Percentiles rank a stretch among this genome's conserved stretches.
phyloP scores from a whole-genome alignment of 2,329 filamentous ascomycete species.

The Fusarium pseudoanthophilum region DNA sequence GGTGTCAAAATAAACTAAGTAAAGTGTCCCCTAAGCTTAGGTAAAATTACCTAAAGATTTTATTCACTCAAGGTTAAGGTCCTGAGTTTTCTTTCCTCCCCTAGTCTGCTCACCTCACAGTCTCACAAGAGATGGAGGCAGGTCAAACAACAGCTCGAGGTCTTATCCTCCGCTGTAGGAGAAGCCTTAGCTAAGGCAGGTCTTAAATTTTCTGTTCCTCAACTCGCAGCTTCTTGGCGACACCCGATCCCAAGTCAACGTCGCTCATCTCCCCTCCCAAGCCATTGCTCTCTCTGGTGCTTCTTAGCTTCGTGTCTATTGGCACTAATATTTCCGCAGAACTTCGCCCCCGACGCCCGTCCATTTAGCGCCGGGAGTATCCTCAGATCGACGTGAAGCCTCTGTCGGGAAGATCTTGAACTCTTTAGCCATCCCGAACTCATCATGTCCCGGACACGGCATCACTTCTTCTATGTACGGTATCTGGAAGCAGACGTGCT shows the following conservation, averaged over 20 bases:
- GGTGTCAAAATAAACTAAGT: too few relatives aligned
- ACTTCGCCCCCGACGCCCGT: constrained; percentile 12
- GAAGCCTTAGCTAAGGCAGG: background rate
- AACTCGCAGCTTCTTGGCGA: background rate
- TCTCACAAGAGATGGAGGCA: background rate
- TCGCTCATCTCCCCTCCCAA: background rate
- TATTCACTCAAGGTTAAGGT: too few relatives aligned
- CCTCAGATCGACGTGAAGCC: constrained; percentile 30
- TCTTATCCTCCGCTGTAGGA: background rate
- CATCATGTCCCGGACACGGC: background rate
- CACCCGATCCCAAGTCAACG: background rate
- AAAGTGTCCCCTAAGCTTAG: too few relatives aligned
- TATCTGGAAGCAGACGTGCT: background rate
- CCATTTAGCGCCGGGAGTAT: constrained; percentile 40
- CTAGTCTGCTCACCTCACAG: background rate
- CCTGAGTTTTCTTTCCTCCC: too few relatives aligned
- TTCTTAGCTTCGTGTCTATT: constrained; percentile 2
- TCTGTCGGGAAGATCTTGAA: constrained; percentile 33
- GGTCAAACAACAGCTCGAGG: background rate
- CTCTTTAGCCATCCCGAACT: constrained; percentile 28
- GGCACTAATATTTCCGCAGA: constrained; percentile 16
- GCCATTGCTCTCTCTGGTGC: background rate
- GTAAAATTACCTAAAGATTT: too few relatives aligned
- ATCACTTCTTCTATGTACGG: background rate
- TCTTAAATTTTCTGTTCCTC: background rate